Evolutionary conservation across 441 rosid species (phyloP).

Genomic region (Pelargonium citronellum): DNA sequence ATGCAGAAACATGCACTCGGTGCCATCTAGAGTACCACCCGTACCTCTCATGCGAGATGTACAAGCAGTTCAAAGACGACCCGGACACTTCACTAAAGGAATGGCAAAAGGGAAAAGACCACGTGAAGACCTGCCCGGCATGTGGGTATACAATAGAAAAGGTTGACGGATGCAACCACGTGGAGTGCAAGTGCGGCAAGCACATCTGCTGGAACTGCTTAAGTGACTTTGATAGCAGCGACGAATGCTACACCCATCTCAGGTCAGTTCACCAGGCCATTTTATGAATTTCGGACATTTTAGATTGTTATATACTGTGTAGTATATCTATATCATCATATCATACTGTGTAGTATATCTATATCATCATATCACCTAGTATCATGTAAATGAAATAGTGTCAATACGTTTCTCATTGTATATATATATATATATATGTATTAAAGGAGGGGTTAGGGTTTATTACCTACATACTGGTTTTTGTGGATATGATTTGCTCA

Average conservation of each 20-base stretch:
- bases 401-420: too few relatives aligned
- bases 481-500: too few relatives aligned
- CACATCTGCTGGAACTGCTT: slow-evolving; percentile 86
- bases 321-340: neutral
- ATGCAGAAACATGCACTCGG: slow-evolving; percentile 60
- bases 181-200: slow-evolving; percentile 66
- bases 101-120: slow-evolving; percentile 65
- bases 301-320: neutral
- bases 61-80: slow-evolving; percentile 62
- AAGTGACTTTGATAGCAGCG: slow-evolving; percentile 35
- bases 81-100: slow-evolving; percentile 72
- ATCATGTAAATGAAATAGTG: too few relatives aligned
- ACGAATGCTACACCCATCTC: slow-evolving; percentile 61
- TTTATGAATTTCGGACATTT: slow-evolving; percentile 19
- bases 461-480: too few relatives aligned
- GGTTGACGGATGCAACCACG: slow-evolving; percentile 77
- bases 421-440: too few relatives aligned
- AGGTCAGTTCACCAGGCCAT: slow-evolving; percentile 37
- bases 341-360: too few relatives aligned
- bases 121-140: slow-evolving; percentile 62
- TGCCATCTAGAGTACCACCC: slow-evolving; percentile 85
- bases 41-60: slow-evolving; percentile 60
- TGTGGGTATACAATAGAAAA: slow-evolving; percentile 73
- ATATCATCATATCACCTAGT: too few relatives aligned
- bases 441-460: too few relatives aligned